Evolutionary conservation across 1,284 basidiomycete species (phyloP).

Genomic region (Cryptococcus wingfieldii): DNA sequence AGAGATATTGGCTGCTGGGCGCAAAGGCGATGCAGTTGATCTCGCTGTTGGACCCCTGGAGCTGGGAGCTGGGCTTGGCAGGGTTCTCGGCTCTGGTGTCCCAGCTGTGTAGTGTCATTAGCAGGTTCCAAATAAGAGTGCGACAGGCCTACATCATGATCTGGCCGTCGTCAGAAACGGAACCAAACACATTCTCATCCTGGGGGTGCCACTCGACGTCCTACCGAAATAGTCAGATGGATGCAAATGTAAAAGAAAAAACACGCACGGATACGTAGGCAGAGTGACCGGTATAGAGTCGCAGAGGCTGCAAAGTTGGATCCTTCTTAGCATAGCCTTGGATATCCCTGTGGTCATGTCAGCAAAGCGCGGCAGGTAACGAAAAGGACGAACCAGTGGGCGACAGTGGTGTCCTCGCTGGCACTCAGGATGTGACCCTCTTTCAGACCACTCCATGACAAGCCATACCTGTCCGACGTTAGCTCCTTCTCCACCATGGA

Average conservation of each 20-base stretch:
- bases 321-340: conserved; percentile 81
- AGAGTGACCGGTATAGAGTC: conserved; percentile 79
- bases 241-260: not conserved
- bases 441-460: conserved; percentile 84
- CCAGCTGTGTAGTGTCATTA: conserved; percentile 61
- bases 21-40: conserved; percentile 89
- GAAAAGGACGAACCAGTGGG: conserved; percentile 68
- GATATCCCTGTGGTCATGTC: conserved; percentile 67
- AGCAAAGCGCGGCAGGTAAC: not conserved
- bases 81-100: conserved; percentile 69
- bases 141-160: conserved; percentile 70
- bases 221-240: conserved; percentile 50
- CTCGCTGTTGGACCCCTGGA: conserved; percentile 85
- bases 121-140: not conserved
- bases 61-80: conserved; percentile 63
- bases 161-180: conserved; percentile 95
- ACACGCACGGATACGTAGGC: conserved; percentile 77
- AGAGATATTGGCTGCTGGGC: conserved; percentile 73
- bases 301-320: conserved; percentile 71
- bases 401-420: conserved; percentile 93
- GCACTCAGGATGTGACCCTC: conserved; percentile 83
- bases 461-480: conserved; percentile 64
- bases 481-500: not conserved
- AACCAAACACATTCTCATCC: conserved; percentile 82
- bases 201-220: conserved; percentile 95